A percentile compares a stretch with the other conserved stretches of the same genome.
These are phyloP conservation scores for Jacaranda mimosifolia DNA, from an alignment of 257 asterid species.

Conservation along the genomic window DNA sequence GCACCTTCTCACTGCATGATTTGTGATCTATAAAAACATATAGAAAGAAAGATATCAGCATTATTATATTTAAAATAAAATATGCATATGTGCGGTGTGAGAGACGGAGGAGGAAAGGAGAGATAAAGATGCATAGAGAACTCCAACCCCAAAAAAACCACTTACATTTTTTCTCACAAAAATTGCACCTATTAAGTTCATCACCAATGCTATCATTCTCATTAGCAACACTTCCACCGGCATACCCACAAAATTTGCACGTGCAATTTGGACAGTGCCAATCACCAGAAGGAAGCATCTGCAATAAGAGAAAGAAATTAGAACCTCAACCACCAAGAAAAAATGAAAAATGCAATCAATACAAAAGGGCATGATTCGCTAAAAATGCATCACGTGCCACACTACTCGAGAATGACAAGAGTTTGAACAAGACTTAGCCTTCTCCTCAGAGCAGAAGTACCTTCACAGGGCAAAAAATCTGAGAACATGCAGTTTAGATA, in stretches of 20 bases:
- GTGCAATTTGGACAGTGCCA: conserved; percentile 95
- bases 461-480: neutral
- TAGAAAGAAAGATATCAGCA: conserved; percentile 27
- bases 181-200: conserved; percentile 64
- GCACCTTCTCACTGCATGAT: conserved; percentile 63
- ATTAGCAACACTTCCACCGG: conserved; percentile 43
- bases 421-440: conserved; percentile 8
- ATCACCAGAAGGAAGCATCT: conserved; percentile 93
- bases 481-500: neutral
- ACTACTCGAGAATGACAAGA: conserved; percentile 6
- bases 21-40: conserved; percentile 68
- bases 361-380: neutral
- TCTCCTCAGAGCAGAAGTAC: neutral
- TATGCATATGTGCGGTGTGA: neutral
- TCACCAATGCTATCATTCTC: conserved; percentile 43
- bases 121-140: conserved; percentile 23
- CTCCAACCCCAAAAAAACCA: conserved; percentile 30
- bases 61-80: conserved; percentile 8
- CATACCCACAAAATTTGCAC: conserved; percentile 82
- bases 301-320: conserved; percentile 40
- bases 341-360: conserved; percentile 20
- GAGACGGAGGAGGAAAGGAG: conserved; percentile 11
- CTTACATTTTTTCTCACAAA: conserved; percentile 93
- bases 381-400: conserved; percentile 21
- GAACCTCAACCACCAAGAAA: conserved; percentile 25